Evolutionary conservation across 257 asterid species (phyloP).

Genomic region (Solanum rostratum): DNA sequence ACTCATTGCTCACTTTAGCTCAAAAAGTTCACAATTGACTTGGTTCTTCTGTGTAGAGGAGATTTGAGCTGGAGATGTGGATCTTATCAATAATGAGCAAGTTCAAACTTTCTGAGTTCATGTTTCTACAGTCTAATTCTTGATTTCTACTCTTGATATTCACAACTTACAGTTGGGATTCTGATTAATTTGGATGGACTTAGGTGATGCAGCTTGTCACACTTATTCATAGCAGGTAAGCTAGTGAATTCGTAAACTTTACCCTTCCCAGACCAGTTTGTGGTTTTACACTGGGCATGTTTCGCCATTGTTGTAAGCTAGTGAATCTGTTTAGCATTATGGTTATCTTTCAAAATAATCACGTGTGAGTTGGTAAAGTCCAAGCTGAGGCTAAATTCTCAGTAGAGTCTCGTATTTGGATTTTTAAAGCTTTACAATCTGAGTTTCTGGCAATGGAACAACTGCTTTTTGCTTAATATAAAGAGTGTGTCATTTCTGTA

Average conservation of each 20-base stretch:
- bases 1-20: neutral
- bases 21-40: neutral
- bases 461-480: neutral
- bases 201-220: neutral
- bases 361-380: neutral
- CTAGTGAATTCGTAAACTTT: neutral
- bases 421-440: neutral
- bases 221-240: neutral
- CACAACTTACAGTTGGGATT: neutral
- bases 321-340: neutral
- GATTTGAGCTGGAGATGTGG: neutral
- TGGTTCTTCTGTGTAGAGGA: neutral
- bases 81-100: neutral
- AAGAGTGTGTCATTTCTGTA: neutral
- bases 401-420: neutral
- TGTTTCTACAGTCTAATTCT: neutral
- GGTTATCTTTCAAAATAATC: neutral
- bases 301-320: neutral
- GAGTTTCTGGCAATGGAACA: neutral
- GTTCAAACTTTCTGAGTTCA: neutral
- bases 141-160: neutral
- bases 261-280: neutral
- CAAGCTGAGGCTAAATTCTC: neutral
- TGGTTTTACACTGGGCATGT: neutral
- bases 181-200: neutral